Evolutionary conservation across 805 yeast species (phyloP).

Genomic region (Blastobotrys robertii): DNA sequence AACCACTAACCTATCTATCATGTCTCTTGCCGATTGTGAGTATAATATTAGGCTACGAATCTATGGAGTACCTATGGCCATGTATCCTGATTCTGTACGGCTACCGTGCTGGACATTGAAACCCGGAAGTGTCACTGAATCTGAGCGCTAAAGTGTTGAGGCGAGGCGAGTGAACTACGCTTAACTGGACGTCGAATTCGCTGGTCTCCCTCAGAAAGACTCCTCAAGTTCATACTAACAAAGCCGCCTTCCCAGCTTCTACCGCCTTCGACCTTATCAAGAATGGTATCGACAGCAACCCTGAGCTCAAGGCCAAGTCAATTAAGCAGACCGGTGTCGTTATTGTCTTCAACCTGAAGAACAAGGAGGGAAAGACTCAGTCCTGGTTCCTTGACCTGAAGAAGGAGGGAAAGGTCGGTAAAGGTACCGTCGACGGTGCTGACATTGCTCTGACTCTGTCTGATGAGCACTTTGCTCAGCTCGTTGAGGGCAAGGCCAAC

Average conservation of each 20-base stretch:
- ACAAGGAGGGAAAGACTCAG: constrained; percentile 47
- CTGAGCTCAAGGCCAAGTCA: constrained; percentile 24
- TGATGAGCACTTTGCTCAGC: constrained; percentile 61
- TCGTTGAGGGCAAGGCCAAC: constrained; percentile 69
- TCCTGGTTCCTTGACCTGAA: constrained; percentile 65
- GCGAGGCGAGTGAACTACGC: too few relatives aligned
- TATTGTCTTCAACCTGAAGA: constrained; percentile 57
- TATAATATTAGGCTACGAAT: too few relatives aligned
- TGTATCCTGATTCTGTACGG: too few relatives aligned
- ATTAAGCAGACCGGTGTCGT: constrained; percentile 46
- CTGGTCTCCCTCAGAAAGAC: too few relatives aligned
- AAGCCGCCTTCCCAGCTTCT: constrained; percentile 31
- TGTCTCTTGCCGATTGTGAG: too few relatives aligned
- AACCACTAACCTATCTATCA: too few relatives aligned
- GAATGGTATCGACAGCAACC: constrained; percentile 23
- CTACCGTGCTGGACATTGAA: too few relatives aligned
- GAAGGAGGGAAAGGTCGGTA: constrained; percentile 42
- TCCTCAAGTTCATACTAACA: too few relatives aligned
- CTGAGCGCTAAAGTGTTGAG: too few relatives aligned
- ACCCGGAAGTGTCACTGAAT: too few relatives aligned
- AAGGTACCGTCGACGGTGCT: constrained; percentile 36
- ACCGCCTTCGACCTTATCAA: constrained; percentile 30
- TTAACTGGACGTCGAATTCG: too few relatives aligned
- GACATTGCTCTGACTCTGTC: constrained; percentile 58
- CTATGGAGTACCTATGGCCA: too few relatives aligned